Percentiles rank a stretch among this genome's conserved stretches.
Conservation (phyloP, 2,329 filamentous ascomycete species). For the Xylariaceae sp. region DNA sequence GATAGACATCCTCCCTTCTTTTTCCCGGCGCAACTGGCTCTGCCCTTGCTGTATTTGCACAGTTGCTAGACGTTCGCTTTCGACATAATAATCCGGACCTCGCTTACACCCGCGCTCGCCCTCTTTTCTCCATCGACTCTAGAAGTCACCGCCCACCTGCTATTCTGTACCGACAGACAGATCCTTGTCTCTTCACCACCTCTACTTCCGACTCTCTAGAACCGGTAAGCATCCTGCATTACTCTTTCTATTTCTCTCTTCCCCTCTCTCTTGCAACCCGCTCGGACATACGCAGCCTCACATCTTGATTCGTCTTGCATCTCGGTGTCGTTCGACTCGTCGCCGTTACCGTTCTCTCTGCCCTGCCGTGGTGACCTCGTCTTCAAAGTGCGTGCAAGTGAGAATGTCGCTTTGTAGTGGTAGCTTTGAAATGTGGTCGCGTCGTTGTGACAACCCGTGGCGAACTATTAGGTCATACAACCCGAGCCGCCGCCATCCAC, state of each 20-base stretch:
- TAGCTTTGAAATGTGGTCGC: constrained; percentile 16
- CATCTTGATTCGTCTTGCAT: constrained; percentile 1
- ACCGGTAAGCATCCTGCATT: constrained; percentile 14
- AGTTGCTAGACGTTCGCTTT: constrained; percentile 10
- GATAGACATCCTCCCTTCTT: constrained; percentile 1
- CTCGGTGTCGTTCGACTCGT: not conserved
- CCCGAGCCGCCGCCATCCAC: not conserved
- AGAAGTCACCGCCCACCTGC: not conserved
- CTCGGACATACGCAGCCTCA: not conserved
- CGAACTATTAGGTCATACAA: not conserved
- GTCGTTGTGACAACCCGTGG: constrained; percentile 12
- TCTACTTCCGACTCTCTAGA: constrained; percentile 1
- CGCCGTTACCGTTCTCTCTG: not conserved
- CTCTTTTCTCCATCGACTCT: constrained; percentile 5
- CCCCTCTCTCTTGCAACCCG: constrained; percentile 2
- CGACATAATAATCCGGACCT: constrained; percentile 17
- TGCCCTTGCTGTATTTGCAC: constrained; percentile 4
- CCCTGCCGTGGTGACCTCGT: constrained; percentile 10
- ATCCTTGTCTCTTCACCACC: constrained; percentile 7
- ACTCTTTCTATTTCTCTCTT: not conserved
- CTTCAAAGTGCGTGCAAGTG: constrained; percentile 17
- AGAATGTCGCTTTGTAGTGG: constrained; percentile 16
- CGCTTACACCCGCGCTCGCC: constrained; percentile 6
- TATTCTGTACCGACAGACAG: constrained; percentile 2
- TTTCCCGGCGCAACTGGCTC: constrained; percentile 7